Conservation (phyloP, 352 stramenopile genomes). For the Phytopythium cucurbitacearum region DNA sequence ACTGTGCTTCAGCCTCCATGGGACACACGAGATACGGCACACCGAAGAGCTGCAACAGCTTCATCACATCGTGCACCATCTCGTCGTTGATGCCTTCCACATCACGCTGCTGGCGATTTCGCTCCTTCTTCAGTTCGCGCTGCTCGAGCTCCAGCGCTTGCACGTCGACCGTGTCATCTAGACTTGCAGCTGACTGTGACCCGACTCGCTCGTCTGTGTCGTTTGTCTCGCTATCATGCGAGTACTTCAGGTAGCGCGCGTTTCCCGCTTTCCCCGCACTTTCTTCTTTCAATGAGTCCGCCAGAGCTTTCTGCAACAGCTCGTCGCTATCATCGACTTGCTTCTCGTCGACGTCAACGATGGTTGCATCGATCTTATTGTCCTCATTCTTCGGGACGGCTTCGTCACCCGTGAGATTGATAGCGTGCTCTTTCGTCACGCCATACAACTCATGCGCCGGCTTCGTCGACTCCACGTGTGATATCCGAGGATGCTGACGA, state of each 20-base stretch:
- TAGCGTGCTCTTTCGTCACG: background rate
- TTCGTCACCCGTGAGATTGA: background rate
- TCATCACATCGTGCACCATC: slow-evolving; percentile 97
- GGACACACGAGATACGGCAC: slow-evolving; percentile 99
- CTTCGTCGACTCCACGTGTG: background rate
- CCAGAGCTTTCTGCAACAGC: slow-evolving; percentile 25
- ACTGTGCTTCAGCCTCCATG: slow-evolving; percentile 99
- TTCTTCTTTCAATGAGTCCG: slow-evolving; percentile 30
- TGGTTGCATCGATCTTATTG: slow-evolving; percentile 11
- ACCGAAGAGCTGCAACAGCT: slow-evolving; percentile 95
- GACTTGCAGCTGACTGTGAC: slow-evolving; percentile 4
- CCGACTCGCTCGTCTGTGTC: slow-evolving; percentile 7
- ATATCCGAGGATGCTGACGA: slow-evolving; percentile 17
- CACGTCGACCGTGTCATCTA: slow-evolving; percentile 21
- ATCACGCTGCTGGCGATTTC: slow-evolving; percentile 82
- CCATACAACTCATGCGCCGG: slow-evolving; percentile 6
- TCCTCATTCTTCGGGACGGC: slow-evolving; percentile 23
- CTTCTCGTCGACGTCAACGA: background rate
- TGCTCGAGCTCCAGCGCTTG: slow-evolving; percentile 51
- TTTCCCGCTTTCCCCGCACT: slow-evolving; percentile 12
- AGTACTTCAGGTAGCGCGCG: slow-evolving; percentile 46
- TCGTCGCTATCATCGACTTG: slow-evolving; percentile 16
- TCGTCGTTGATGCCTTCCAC: slow-evolving; percentile 95
- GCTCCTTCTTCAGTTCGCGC: slow-evolving; percentile 67
- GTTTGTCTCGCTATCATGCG: slow-evolving; percentile 6